phyloP scores from a whole-genome alignment of 106 monocot species.

The Chionographis japonica region DNA sequence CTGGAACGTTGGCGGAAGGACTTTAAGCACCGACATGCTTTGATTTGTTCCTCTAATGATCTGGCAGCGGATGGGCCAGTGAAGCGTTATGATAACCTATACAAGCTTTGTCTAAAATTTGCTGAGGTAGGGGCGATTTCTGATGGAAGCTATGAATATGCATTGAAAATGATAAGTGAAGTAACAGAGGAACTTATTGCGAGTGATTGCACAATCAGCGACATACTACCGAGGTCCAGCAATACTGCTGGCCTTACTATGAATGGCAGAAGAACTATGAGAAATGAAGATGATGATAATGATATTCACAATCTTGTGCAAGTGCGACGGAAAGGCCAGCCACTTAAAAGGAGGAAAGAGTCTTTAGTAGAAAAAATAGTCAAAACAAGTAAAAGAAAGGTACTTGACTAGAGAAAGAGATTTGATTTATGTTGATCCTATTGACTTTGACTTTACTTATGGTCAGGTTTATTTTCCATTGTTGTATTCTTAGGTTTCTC shows the following conservation, averaged over 20 bases:
- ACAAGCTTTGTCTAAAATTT: slow-evolving; percentile 35
- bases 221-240: slow-evolving; percentile 14
- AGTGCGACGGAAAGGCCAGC: slow-evolving; percentile 30
- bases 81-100: slow-evolving; percentile 39
- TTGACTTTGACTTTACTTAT: neutral
- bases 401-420: neutral
- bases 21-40: slow-evolving; percentile 21
- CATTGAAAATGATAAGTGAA: slow-evolving; percentile 33
- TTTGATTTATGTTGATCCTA: neutral
- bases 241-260: neutral
- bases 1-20: slow-evolving; percentile 47
- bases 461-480: neutral
- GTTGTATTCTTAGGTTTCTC: slow-evolving; percentile 18
- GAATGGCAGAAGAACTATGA: slow-evolving; percentile 20
- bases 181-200: slow-evolving; percentile 30
- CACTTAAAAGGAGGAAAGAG: slow-evolving; percentile 39
- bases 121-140: slow-evolving; percentile 29
- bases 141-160: slow-evolving; percentile 32
- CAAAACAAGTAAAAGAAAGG: slow-evolving; percentile 40
- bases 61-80: slow-evolving; percentile 20
- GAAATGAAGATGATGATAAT: slow-evolving; percentile 19
- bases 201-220: slow-evolving; percentile 16
- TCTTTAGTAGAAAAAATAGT: slow-evolving; percentile 31
- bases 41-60: slow-evolving; percentile 27
- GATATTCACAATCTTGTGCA: slow-evolving; percentile 26